These are phyloP conservation scores for Kodamaea jinghongensis DNA, from an alignment of 805 yeast species.

Conservation along the genomic window DNA sequence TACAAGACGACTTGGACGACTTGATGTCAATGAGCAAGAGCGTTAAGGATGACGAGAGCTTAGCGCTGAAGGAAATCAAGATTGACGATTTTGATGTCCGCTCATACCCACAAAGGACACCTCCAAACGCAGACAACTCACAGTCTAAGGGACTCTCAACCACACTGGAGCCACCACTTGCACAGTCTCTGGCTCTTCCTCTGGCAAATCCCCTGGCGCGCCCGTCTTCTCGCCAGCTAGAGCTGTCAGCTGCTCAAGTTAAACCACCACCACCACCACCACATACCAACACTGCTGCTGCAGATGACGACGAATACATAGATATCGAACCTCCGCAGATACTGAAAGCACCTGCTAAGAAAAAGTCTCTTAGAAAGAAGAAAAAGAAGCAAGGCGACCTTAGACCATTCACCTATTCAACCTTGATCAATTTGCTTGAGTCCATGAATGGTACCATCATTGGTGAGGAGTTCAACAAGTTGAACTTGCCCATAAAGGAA, in stretches of 20 bases:
- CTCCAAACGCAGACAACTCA: no score
- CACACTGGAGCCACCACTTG: no score
- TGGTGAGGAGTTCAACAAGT: slow-evolving; percentile 68
- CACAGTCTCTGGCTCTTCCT: no score
- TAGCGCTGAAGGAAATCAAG: not conserved
- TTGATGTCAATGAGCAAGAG: slow-evolving; percentile 35
- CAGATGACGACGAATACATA: slow-evolving; percentile 28
- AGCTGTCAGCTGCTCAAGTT: no score
- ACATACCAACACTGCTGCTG: no score
- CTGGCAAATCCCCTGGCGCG: no score
- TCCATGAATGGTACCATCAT: slow-evolving; percentile 61
- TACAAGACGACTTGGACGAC: slow-evolving; percentile 34
- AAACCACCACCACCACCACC: no score
- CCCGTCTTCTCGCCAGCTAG: no score
- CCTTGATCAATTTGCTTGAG: slow-evolving; percentile 51
- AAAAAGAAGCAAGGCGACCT: slow-evolving; percentile 13
- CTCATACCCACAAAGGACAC: no score
- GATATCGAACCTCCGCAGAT: slow-evolving; percentile 38
- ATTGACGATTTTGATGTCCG: no score
- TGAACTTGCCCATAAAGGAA: slow-evolving; percentile 74
- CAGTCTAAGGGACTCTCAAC: no score
- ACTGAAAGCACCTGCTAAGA: slow-evolving; percentile 28
- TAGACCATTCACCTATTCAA: slow-evolving; percentile 40
- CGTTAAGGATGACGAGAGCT: slow-evolving; percentile 4
- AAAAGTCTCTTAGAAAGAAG: slow-evolving; percentile 18